Conservation (phyloP, 768 basidiomycete genomes). For the Cantharellus anzutake region DNA sequence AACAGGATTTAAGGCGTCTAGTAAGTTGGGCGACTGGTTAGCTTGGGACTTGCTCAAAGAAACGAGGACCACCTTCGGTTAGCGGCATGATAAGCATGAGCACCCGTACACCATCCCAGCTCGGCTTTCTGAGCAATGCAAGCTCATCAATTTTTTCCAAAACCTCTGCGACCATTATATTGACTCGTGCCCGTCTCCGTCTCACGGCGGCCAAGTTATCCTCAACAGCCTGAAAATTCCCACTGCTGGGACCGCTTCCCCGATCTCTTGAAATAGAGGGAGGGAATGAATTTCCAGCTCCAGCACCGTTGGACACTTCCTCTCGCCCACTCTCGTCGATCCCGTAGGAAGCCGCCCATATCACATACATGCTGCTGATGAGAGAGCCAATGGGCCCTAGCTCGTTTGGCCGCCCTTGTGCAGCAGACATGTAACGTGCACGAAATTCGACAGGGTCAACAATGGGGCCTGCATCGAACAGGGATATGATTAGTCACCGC, state of each 20-base stretch:
- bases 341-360: constrained; percentile 83
- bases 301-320: constrained; percentile 9
- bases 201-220: constrained; percentile 16
- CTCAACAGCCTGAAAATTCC: constrained; percentile 9
- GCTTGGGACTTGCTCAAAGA: neutral
- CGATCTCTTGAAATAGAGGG: too few relatives aligned
- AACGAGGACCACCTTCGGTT: constrained; percentile 41
- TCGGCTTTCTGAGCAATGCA: constrained; percentile 58
- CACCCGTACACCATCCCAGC: constrained; percentile 72
- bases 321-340: constrained; percentile 60
- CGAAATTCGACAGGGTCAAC: constrained; percentile 67
- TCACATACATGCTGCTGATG: constrained; percentile 59
- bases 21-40: neutral
- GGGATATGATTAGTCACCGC: neutral
- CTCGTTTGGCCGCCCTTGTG: constrained; percentile 26
- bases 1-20: constrained; percentile 26
- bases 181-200: constrained; percentile 34
- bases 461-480: constrained; percentile 44
- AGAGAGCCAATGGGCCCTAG: constrained; percentile 60
- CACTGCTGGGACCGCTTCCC: neutral
- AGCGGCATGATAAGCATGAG: constrained; percentile 66
- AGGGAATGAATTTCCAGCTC: neutral
- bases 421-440: constrained; percentile 28
- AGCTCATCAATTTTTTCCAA: constrained; percentile 64
- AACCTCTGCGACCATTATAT: constrained; percentile 56